Conservation (phyloP, 768 basidiomycete species). For the Rhizopogon rudus region DNA sequence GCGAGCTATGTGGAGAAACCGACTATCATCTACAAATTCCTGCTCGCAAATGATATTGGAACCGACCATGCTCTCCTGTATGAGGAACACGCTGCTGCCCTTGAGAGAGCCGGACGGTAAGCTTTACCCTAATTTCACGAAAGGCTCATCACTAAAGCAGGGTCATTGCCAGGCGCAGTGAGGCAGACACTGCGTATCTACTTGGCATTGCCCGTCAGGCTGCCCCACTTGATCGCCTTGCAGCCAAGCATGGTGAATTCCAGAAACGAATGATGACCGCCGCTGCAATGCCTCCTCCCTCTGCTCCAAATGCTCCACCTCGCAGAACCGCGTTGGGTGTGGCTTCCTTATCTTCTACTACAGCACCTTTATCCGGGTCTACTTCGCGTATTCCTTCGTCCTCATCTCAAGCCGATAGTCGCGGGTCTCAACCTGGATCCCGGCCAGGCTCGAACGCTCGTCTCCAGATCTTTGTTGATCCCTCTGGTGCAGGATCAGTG, state of each 20-base stretch:
- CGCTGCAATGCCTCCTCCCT: slow-evolving; percentile 32
- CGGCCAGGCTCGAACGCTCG: slow-evolving; percentile 47
- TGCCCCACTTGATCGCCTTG: slow-evolving; percentile 73
- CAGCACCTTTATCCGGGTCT: slow-evolving; percentile 21
- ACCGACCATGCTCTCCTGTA: slow-evolving; percentile 77
- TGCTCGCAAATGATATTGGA: slow-evolving; percentile 90
- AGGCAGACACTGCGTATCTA: slow-evolving; percentile 87
- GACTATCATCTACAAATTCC: slow-evolving; percentile 82
- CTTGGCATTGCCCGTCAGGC: slow-evolving; percentile 86
- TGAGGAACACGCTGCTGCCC: slow-evolving; percentile 84
- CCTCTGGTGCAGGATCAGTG: slow-evolving; percentile 46
- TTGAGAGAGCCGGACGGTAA: slow-evolving; percentile 82
- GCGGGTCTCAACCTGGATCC: slow-evolving; percentile 24
- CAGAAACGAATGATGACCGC: slow-evolving; percentile 84
- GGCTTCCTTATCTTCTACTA: slow-evolving; percentile 32
- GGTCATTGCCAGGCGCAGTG: slow-evolving; percentile 54
- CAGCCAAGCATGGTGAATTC: slow-evolving; percentile 77
- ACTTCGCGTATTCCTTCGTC: slow-evolving; percentile 10
- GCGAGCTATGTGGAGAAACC: slow-evolving; percentile 90
- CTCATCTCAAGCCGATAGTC: slow-evolving; percentile 22
- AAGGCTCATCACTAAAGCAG: slow-evolving; percentile 21
- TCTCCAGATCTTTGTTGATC: slow-evolving; percentile 72
- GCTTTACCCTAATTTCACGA: slow-evolving; percentile 22
- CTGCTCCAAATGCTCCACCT: slow-evolving; percentile 29
- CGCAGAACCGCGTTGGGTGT: slow-evolving; percentile 44